Conservation (phyloP, 192 early-diverging fungal genomes). For the Helicostylum pulchrum region DNA sequence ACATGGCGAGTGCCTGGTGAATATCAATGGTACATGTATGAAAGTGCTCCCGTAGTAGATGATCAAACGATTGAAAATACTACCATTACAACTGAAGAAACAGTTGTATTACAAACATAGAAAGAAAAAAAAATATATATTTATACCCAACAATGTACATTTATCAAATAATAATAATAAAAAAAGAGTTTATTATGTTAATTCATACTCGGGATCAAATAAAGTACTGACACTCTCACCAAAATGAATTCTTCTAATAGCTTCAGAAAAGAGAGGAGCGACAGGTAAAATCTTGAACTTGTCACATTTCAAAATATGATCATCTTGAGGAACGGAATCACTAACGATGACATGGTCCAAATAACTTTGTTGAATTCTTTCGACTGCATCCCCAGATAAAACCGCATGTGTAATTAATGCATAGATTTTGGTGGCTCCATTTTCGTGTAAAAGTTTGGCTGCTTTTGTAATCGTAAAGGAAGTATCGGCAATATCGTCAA, state of each 20-base stretch:
- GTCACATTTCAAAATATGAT: conserved; percentile 69
- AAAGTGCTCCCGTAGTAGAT: not conserved
- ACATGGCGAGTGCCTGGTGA: conserved; percentile 36
- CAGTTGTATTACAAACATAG: not conserved
- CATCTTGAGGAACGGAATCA: conserved; percentile 92
- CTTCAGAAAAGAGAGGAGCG: conserved; percentile 85
- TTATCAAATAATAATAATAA: conserved; percentile 2
- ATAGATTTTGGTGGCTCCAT: conserved; percentile 88
- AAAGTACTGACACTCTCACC: conserved; percentile 91
- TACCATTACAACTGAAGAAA: not conserved
- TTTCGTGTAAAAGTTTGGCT: conserved; percentile 78
- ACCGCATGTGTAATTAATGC: conserved; percentile 94
- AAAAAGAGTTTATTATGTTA: conserved; percentile 9
- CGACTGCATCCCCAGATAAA: conserved; percentile 79
- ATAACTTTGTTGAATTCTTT: conserved; percentile 73
- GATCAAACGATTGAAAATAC: no score
- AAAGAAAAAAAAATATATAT: not conserved
- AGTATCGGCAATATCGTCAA: conserved; percentile 98
- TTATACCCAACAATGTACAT: not conserved
- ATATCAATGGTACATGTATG: conserved; percentile 20
- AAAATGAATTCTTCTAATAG: conserved; percentile 92
- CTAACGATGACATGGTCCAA: conserved; percentile 87
- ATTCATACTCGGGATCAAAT: conserved; percentile 45
- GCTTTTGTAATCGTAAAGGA: conserved; percentile 85
- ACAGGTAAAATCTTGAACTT: conserved; percentile 87